phyloP scores from a whole-genome alignment of 352 stramenopile genomes.

The Globisporangium cystogenes region DNA sequence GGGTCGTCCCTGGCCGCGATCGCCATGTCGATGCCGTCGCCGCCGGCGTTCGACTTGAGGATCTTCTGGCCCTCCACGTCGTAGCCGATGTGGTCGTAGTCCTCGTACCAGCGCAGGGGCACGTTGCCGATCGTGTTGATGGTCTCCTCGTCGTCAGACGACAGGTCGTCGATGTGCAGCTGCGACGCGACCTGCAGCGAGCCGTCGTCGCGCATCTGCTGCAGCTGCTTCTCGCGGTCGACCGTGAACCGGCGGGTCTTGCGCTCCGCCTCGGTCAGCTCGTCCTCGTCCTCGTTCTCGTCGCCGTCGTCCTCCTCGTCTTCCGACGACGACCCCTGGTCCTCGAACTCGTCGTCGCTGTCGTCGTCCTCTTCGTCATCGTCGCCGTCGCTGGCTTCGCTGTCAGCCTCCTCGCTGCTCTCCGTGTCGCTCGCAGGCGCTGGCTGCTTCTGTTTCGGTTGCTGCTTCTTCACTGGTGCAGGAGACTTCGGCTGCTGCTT shows the following conservation, averaged over 20 bases:
- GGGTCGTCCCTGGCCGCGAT: constrained; percentile 88
- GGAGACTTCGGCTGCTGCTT: no score
- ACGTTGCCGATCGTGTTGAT: constrained; percentile 98
- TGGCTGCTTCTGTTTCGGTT: constrained; percentile 8
- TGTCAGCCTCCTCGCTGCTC: constrained; percentile 17
- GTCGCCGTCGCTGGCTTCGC: constrained; percentile 15
- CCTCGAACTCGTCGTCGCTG: constrained; percentile 70
- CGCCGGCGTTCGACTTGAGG: constrained; percentile 84
- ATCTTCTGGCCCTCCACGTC: constrained; percentile 96
- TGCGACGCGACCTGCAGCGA: constrained; percentile 78
- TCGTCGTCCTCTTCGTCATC: constrained; percentile 32
- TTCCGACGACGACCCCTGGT: constrained; percentile 81
- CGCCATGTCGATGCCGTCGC: constrained; percentile 87
- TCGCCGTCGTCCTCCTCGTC: constrained; percentile 52
- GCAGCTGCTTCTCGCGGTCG: constrained; percentile 69
- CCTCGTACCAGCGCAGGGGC: constrained; percentile 99
- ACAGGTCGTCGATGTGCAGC: constrained; percentile 98
- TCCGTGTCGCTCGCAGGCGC: constrained; percentile 16
- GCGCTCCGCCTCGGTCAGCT: constrained; percentile 77
- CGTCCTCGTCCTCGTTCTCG: constrained; percentile 60
- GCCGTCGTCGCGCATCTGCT: constrained; percentile 82
- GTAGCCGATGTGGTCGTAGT: constrained; percentile 99
- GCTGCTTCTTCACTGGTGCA: constrained; percentile 12
- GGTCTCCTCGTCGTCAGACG: constrained; percentile 96
- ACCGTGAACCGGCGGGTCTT: constrained; percentile 70